phyloP scores from a whole-genome alignment of 495 filamentous ascomycete species.

The Penicillium paxilli region DNA sequence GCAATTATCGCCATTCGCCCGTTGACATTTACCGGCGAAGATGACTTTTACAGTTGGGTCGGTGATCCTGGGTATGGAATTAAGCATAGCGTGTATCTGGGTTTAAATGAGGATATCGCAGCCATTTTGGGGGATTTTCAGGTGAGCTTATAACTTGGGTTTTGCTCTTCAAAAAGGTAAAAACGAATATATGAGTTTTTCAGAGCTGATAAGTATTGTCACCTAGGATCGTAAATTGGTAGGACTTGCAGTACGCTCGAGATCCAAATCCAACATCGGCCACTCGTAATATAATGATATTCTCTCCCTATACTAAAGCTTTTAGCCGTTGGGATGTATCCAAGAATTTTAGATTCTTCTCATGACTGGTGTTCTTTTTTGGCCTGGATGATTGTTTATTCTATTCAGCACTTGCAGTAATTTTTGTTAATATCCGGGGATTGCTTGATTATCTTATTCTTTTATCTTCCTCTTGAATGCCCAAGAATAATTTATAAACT shows the following conservation, averaged over 20 bases:
- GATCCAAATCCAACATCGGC: conserved; percentile 1
- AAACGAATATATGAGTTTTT: background rate
- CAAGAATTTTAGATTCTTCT: background rate
- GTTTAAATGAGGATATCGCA: conserved; percentile 2
- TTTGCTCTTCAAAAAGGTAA: conserved; percentile 4
- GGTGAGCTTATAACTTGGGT: conserved; percentile 1
- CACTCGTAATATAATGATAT: background rate
- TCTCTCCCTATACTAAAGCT: background rate
- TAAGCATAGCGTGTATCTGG: background rate
- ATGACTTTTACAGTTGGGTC: background rate
- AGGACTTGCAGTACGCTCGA: conserved; percentile 3
- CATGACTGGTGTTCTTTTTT: background rate
- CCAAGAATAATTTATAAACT: background rate
- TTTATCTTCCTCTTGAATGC: background rate
- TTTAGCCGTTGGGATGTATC: background rate
- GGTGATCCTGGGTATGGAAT: background rate
- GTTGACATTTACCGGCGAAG: background rate
- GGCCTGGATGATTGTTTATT: background rate
- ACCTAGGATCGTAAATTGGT: conserved; percentile 4
- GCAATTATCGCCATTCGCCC: conserved; percentile 6
- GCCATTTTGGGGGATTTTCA: conserved; percentile 7
- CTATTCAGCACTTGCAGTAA: background rate
- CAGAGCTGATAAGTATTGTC: conserved; percentile 1
- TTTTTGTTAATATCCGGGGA: background rate
- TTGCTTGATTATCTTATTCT: background rate